Base-by-base conservation (phyloP, 768 basidiomycete genomes). In the Rhizopogon salebrosus region DNA sequence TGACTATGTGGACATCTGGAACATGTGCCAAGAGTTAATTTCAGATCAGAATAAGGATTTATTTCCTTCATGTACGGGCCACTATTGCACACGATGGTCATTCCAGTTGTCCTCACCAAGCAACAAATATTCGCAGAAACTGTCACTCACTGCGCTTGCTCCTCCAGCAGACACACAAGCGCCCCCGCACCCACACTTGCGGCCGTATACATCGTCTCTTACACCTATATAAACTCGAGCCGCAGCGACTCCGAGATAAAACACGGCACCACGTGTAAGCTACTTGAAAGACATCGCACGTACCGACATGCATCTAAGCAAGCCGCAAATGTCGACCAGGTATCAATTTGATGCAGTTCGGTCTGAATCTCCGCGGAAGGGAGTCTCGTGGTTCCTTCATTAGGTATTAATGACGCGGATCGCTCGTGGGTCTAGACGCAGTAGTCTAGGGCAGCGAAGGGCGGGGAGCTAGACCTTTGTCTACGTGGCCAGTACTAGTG, bases 201-300 rank as follows among this genome's bases (percentile, higher is more conserved):
- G 26, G 70, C 66, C 14, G 64, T 68, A 2, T 66, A 58, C 48
- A 64, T 64, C 22, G 55, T 67, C n/a, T 23, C 48, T 68, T 41
- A 58, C 59, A 29, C 66, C 68, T 4, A 40, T 67, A 3, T 57
- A 57, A 41, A 55, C 56, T 16, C 68, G 70, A 13, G 52, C n/a
- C n/a, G n/a, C n/a, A 53, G 22, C 49, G 35, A 37, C 51, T 36
- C n/a, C 27, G 49, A 23, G 48, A 52, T n/a, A 27, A 35, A 13
- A 41, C 36, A 53, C 49, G 52, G 10, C 10, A 27, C n/a, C 51
- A 43, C 18, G 39, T 42, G 9, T 45, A 42, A 31, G 16, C 31
- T 23, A 52, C 49, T 11, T 24, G 41, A 24, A 23, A 29, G 43
- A 46, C n/a, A 24, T 7, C 48, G 14, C 39, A 49, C 38, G 45